These are phyloP conservation scores for Raffaelea ambrosiae DNA, from an alignment of 2,329 filamentous ascomycete genomes.

Conservation along the genomic window DNA sequence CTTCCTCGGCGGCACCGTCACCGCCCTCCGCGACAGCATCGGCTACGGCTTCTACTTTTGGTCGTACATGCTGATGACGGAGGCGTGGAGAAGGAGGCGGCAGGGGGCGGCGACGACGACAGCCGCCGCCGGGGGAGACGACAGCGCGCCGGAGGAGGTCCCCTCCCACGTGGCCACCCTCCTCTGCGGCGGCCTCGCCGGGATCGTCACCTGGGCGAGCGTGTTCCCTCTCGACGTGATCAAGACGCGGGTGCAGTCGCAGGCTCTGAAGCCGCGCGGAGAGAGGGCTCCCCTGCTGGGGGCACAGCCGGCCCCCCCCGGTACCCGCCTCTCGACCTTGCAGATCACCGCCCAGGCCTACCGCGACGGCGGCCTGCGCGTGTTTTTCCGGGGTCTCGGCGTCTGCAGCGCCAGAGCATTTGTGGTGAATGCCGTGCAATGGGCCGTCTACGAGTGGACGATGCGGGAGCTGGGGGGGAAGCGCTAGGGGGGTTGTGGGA, in stretches of 20 bases:
- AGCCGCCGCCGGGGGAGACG: too few species aligned
- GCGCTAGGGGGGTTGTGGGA: background rate
- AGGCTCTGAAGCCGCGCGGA: constrained; percentile 28
- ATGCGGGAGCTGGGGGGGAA: constrained; percentile 49
- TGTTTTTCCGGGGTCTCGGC: constrained; percentile 67
- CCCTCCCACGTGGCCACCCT: constrained; percentile 46
- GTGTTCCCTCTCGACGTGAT: constrained; percentile 88
- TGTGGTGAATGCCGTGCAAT: constrained; percentile 87
- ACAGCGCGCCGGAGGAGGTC: too few species aligned
- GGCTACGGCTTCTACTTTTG: constrained; percentile 99
- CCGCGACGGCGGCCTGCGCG: constrained; percentile 46
- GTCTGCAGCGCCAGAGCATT: constrained; percentile 84
- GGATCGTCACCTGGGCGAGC: constrained; percentile 79
- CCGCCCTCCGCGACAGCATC: constrained; percentile 73
- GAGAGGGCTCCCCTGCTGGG: constrained; percentile 23
- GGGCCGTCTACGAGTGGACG: constrained; percentile 85
- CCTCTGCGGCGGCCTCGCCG: constrained; percentile 79
- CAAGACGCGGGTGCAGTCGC: constrained; percentile 85
- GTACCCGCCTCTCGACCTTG: constrained; percentile 41
- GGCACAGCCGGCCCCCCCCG: constrained; percentile 5
- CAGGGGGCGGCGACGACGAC: constrained; percentile 20
- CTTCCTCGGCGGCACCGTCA: constrained; percentile 75
- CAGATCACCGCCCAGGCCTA: constrained; percentile 61
- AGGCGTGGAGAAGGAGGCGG: constrained; percentile 19
- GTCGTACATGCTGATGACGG: constrained; percentile 73